A percentile compares a stretch with the other conserved stretches of the same genome.
phyloP scores from a whole-genome alignment of 331 rosid genomes.

The Prunus yedoensis region DNA sequence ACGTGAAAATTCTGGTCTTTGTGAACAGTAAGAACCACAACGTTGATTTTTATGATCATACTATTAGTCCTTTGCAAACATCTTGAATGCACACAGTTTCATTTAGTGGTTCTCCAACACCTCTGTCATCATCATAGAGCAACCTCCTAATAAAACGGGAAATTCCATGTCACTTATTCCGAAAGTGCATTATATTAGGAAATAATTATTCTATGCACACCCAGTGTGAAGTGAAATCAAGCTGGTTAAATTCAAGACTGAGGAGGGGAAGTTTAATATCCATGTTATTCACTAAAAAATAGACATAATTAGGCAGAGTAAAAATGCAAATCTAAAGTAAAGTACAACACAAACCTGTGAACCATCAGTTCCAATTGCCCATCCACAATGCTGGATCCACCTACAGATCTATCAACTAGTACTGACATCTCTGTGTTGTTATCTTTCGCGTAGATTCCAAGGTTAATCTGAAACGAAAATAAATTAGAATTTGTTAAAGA shows the following conservation, averaged over 20 bases:
- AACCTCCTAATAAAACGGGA: conserved; percentile 53
- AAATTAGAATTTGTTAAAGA: neutral
- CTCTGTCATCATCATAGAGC: conserved; percentile 56
- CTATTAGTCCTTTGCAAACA: conserved; percentile 63
- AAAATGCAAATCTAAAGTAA: neutral
- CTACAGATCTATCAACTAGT: conserved; percentile 78
- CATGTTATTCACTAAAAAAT: no score
- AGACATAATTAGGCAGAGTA: no score
- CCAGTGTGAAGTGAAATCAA: neutral
- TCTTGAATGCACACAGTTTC: conserved; percentile 61
- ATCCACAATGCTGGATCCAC: conserved; percentile 82
- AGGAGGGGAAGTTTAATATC: no score
- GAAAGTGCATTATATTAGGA: neutral
- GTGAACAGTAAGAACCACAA: conserved; percentile 11
- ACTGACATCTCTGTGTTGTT: conserved; percentile 60
- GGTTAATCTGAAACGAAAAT: conserved; percentile 64
- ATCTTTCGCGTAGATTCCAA: conserved; percentile 71
- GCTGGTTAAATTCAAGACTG: no score
- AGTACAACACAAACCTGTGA: conserved; percentile 57
- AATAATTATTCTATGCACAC: neutral
- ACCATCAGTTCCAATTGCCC: conserved; percentile 89
- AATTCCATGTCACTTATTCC: neutral
- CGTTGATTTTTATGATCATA: conserved; percentile 32
- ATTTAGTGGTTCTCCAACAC: conserved; percentile 67
- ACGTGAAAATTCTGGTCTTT: conserved; percentile 20